Conservation (phyloP, 1,139 yeast genomes). For the Taphrina pruni region DNA sequence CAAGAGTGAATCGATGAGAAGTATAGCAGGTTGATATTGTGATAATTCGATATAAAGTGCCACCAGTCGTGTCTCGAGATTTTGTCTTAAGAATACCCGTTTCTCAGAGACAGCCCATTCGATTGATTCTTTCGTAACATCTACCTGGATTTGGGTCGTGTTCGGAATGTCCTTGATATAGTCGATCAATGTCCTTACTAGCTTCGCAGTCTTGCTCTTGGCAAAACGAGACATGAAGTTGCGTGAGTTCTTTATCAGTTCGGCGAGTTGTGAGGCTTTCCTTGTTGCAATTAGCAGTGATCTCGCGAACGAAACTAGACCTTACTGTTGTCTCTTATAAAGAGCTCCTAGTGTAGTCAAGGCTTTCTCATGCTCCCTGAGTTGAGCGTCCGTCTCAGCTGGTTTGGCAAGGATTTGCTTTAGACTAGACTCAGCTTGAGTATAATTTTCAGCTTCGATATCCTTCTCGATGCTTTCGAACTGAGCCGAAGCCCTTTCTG, state of each 20-base stretch:
- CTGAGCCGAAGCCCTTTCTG: background rate
- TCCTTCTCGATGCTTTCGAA: slow-evolving; percentile 8
- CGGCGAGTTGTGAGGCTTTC: slow-evolving; percentile 59
- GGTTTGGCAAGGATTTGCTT: slow-evolving; percentile 18
- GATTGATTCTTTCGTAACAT: slow-evolving; percentile 76
- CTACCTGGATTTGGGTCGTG: slow-evolving; percentile 73
- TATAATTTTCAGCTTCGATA: slow-evolving; percentile 20
- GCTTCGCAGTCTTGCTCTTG: slow-evolving; percentile 92
- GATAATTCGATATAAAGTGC: slow-evolving; percentile 71
- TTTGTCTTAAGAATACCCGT: slow-evolving; percentile 85
- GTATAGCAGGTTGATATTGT: slow-evolving; percentile 71
- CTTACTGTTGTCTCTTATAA: slow-evolving; percentile 49
- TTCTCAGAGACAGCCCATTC: slow-evolving; percentile 86
- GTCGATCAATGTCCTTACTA: slow-evolving; percentile 69
- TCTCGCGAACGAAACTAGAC: background rate
- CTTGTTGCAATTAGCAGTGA: slow-evolving; percentile 35
- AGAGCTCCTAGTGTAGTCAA: slow-evolving; percentile 52
- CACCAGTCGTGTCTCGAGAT: slow-evolving; percentile 82
- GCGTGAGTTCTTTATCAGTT: slow-evolving; percentile 73
- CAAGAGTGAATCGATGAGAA: slow-evolving; percentile 72
- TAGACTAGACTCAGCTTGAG: slow-evolving; percentile 29
- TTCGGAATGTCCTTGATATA: slow-evolving; percentile 71
- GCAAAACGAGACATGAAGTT: slow-evolving; percentile 74
- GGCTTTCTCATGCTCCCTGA: slow-evolving; percentile 53
- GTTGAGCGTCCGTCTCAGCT: slow-evolving; percentile 51